Percentiles rank a stretch among this genome's conserved stretches.
phyloP scores from a whole-genome alignment of 2,329 filamentous ascomycete genomes.

The Podosphaera xanthii region DNA sequence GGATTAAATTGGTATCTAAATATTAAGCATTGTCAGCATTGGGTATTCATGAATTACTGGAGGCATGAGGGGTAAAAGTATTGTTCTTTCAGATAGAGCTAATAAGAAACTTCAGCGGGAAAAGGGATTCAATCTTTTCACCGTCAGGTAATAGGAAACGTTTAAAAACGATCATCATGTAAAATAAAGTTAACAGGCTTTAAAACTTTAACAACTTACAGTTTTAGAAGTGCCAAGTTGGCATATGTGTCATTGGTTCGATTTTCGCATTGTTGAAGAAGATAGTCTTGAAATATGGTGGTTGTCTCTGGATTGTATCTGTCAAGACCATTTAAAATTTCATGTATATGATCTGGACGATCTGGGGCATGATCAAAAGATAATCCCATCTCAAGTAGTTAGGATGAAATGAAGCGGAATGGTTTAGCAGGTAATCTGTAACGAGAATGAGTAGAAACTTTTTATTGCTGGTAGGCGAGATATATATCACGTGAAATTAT shows the following conservation, averaged over 20 bases:
- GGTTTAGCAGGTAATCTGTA: too few species aligned
- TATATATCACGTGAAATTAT: background rate
- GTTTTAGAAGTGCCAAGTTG: constrained; percentile 84
- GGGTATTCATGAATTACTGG: background rate
- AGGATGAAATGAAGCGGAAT: too few species aligned
- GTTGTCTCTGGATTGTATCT: constrained; percentile 98
- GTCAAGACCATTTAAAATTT: constrained; percentile 90
- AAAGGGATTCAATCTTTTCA: constrained; percentile 31
- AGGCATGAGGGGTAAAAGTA: background rate
- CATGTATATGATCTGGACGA: constrained; percentile 74
- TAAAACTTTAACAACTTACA: constrained; percentile 42
- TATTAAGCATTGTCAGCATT: constrained; percentile 5
- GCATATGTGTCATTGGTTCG: constrained; percentile 90
- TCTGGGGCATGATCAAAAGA: constrained; percentile 74
- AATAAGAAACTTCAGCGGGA: constrained; percentile 43
- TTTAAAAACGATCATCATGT: constrained; percentile 58
- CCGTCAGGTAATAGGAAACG: constrained; percentile 98
- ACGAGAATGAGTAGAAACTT: too few species aligned
- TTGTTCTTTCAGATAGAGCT: constrained; percentile 46
- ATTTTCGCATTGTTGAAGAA: constrained; percentile 82
- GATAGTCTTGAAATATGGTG: constrained; percentile 78
- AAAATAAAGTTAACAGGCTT: background rate
- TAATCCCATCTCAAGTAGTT: constrained; percentile 11
- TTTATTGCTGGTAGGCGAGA: background rate
- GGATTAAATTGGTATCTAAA: constrained; percentile 97